Evolutionary conservation across 2,329 filamentous ascomycete genomes (phyloP), one percentile per base, ranked within the genome.

Genomic region (Thielaviopsis musarum): DNA sequence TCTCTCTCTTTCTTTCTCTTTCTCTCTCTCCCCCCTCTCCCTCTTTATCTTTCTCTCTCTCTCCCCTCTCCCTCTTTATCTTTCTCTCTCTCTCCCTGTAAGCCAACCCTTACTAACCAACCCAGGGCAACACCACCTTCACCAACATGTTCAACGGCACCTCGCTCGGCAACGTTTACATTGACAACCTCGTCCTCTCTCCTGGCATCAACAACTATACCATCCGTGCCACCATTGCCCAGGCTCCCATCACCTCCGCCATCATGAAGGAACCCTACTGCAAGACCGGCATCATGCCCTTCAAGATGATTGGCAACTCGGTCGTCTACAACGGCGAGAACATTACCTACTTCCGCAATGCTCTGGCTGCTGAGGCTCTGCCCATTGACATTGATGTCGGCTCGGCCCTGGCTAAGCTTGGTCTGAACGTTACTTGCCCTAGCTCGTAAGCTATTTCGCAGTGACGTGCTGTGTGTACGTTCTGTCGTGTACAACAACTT

Each of bases 41-140:
- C n/a, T n/a, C n/a, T n/a, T n/a, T n/a, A n/a, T 1, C 21, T 13
- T 15, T 59, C 48, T 45, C 17, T 30, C n/a, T 13, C 17, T 52
- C 17, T 22, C 45, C 38, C 10, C 1, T 26, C n/a, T n/a, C n/a
- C n/a, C n/a, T n/a, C n/a, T n/a, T n/a, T n/a, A n/a, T n/a, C n/a
- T 13, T n/a, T n/a, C n/a, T n/a, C n/a, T n/a, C n/a, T n/a, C n/a
- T n/a, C n/a, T n/a, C n/a, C n/a, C n/a, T 30, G 21, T 55, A 12
- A 3, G n/a, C 12, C 19, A 1, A 21, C 17, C 38, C 57, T 64
- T 28, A 61, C 57, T 26, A 30, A 9, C 21, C 48, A 22, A 1
- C n/a, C 15, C 28, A 82, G 74, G 84, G 84, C 65, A 84, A 86
- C 65, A 73, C 80, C 41, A 78, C 77, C 28, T 84, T 85, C 69